These are phyloP conservation scores for Daldinia sp. DNA, from an alignment of 2,329 filamentous ascomycete species.

Conservation along the genomic window DNA sequence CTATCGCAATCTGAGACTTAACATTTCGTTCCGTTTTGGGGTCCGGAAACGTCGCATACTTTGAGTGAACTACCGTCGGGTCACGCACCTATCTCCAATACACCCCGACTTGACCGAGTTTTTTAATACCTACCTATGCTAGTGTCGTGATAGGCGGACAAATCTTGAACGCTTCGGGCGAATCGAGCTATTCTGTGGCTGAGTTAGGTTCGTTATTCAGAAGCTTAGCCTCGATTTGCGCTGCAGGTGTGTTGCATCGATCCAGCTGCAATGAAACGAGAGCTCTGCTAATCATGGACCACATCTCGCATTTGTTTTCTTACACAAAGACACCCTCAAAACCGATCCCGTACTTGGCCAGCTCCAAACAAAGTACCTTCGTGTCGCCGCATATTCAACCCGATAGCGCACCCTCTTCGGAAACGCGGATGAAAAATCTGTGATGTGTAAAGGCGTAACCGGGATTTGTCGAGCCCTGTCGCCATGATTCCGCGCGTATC, in stretches of 20 bases:
- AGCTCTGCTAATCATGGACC: constrained; percentile 32
- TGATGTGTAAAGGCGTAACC: constrained; percentile 14
- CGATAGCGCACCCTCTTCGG: constrained; percentile 20
- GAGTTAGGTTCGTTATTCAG: constrained; percentile 38
- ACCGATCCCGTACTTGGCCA: constrained; percentile 31
- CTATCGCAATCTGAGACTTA: constrained; percentile 35
- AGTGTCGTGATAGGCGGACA: constrained; percentile 35
- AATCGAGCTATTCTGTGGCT: constrained; percentile 42
- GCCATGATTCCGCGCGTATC: constrained; percentile 17
- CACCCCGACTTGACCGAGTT: constrained; percentile 25
- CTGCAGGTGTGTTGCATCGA: constrained; percentile 45
- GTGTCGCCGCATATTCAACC: constrained; percentile 21
- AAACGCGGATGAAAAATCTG: constrained; percentile 19
- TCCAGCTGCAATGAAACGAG: constrained; percentile 38
- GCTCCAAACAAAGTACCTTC: constrained; percentile 17
- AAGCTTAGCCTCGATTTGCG: constrained; percentile 41
- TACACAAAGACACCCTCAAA: constrained; percentile 29
- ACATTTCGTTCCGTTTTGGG: constrained; percentile 17
- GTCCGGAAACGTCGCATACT: constrained; percentile 20
- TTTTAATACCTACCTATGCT: constrained; percentile 26
- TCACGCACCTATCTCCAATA: constrained; percentile 42
- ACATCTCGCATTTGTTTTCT: constrained; percentile 35
- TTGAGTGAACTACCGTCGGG: constrained; percentile 32
- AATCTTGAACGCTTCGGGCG: constrained; percentile 40
- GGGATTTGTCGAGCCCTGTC: constrained; percentile 10